A percentile compares a stretch with the other conserved stretches of the same genome.
Evolutionary conservation across 2,329 filamentous ascomycete species (phyloP).

Genomic region (Aspergillus tanneri): DNA sequence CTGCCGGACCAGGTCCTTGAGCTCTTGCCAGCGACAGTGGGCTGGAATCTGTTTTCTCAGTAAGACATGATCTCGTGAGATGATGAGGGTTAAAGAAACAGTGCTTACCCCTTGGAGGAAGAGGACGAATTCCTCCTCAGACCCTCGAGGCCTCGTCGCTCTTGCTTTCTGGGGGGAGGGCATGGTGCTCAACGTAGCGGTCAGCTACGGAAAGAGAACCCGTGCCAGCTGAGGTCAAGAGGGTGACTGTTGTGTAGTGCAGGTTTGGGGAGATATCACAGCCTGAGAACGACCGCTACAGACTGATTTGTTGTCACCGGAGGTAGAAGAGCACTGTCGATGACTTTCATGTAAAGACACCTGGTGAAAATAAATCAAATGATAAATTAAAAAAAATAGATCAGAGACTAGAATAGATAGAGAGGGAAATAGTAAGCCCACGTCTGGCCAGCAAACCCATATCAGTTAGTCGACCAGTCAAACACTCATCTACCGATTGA

Average conservation of each 20-base stretch:
- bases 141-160: conserved; percentile 29
- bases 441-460: background rate
- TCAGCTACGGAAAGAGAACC: background rate
- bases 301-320: background rate
- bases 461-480: background rate
- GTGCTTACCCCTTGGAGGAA: conserved; percentile 44
- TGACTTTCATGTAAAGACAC: background rate
- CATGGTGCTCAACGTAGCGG: conserved; percentile 24
- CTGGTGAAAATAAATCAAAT: background rate
- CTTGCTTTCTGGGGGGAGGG: conserved; percentile 35
- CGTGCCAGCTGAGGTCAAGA: background rate
- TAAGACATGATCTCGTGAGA: conserved; percentile 10
- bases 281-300: too few relatives aligned
- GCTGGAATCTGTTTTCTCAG: conserved; percentile 37
- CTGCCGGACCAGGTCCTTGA: conserved; percentile 47
- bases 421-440: background rate
- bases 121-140: conserved; percentile 46
- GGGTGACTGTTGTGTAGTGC: background rate
- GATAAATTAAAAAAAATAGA: background rate
- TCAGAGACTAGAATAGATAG: background rate
- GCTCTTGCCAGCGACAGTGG: conserved; percentile 47
- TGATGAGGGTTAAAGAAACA: background rate
- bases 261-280: background rate
- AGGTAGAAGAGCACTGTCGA: background rate
- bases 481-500: background rate